phyloP scores from a whole-genome alignment of 176 grass and related monocot species.

The Raddia distichophylla region DNA sequence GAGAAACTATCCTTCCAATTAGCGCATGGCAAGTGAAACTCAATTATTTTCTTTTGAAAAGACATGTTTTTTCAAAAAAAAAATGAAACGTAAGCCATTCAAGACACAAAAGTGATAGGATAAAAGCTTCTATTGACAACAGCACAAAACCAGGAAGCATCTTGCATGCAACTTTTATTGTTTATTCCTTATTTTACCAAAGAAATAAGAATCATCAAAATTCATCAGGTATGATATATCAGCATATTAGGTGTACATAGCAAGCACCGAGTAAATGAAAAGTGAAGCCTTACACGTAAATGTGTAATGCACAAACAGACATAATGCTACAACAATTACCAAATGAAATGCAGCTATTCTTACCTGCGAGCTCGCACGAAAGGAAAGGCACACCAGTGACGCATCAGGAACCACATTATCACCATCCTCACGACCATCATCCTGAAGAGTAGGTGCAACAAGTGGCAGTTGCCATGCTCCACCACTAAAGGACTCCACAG shows the following conservation, averaged over 20 bases:
- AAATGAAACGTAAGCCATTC: neutral
- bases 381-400: conserved; percentile 82
- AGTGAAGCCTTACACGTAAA: neutral
- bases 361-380: conserved; percentile 91
- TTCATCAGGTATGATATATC: neutral
- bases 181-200: neutral
- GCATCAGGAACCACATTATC: conserved; percentile 43
- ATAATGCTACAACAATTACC: neutral
- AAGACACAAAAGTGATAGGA: neutral
- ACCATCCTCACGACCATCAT: neutral
- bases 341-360: neutral
- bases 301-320: neutral
- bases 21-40: neutral
- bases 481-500: conserved; percentile 49
- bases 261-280: neutral
- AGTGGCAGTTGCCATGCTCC: conserved; percentile 54
- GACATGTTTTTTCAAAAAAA: too few species aligned
- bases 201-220: neutral
- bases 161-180: neutral
- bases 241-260: neutral
- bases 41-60: too few species aligned
- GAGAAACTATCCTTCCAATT: neutral
- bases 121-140: neutral
- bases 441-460: neutral
- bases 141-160: neutral